Evolutionary conservation across 192 early-diverging fungal species (phyloP), one percentile per base, ranked within the genome.

Genomic region (Backusella circina): DNA sequence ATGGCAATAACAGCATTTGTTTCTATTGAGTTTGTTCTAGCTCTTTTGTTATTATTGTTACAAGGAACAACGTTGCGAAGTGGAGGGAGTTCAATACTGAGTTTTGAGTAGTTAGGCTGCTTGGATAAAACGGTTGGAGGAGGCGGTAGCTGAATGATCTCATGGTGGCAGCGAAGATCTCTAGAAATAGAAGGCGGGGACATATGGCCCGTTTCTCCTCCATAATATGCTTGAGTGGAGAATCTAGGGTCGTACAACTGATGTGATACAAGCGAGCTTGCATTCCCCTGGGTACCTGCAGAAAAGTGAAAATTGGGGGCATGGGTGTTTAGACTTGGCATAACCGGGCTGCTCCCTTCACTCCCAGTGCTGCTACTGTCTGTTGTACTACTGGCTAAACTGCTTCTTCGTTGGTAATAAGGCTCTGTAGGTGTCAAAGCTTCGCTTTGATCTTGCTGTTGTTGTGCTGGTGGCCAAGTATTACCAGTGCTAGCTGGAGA

Each of bases 201-300:
- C 33, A 21, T 31, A 9, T 31, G 18, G 65, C 12, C 33, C 33
- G 33, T 67, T 41, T 70, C 39, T 30, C 39, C 39, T 30, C 39
- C 69, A 70, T 70, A 70, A 47, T 35, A 70, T n/a, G 39, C 23
- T 44, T 70, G 38, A 70, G 69, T 38, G 13, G 69, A 47, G 16
- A 41, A 47, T 70, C 23, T 61, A 61, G 54, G 54, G 54, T 61
- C 54, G 54, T 61, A 61, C 54, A 61, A 28, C 54, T 26, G 23
- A 0, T 61, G 54, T 61, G 54, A 61, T 61, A 61, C 54, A 28
- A 61, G 54, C 12, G 21, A 61, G 2, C 26, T 61, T 47, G 44
- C 44, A 47, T 47, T n/a, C 21, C 54, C 54, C 54, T 28, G 54
- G 54, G 23, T 61, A 26, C 54, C 54, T 61, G 54, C 23, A 61